Evolutionary conservation across 768 basidiomycete species (phyloP).

Genomic region (Lanmaoa pseudosensibilis): DNA sequence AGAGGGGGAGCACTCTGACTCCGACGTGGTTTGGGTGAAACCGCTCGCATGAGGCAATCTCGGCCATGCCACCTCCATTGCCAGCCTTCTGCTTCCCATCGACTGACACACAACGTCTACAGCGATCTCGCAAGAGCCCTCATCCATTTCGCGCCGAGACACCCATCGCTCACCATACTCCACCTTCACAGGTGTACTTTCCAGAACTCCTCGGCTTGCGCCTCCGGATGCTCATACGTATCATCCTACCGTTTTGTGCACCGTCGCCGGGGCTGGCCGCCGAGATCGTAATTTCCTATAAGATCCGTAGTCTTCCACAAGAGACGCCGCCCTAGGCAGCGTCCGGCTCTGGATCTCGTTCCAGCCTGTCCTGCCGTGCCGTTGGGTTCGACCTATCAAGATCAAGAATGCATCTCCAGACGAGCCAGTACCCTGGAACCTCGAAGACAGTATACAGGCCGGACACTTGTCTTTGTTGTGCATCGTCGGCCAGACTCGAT

Average conservation of each 20-base stretch:
- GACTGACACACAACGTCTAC: slow-evolving; percentile 58
- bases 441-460: slow-evolving; percentile 39
- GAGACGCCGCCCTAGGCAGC: slow-evolving; percentile 73
- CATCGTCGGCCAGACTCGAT: slow-evolving; percentile 54
- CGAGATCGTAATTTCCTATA: slow-evolving; percentile 69
- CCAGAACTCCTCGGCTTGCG: slow-evolving; percentile 79
- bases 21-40: slow-evolving; percentile 36
- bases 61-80: slow-evolving; percentile 43
- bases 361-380: slow-evolving; percentile 45
- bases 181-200: slow-evolving; percentile 67
- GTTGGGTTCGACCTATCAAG: background rate
- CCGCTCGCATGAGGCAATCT: slow-evolving; percentile 73
- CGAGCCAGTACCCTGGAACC: background rate
- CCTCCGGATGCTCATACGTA: slow-evolving; percentile 67
- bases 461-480: slow-evolving; percentile 62
- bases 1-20: slow-evolving; percentile 20
- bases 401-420: background rate
- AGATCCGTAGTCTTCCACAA: slow-evolving; percentile 65
- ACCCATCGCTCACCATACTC: background rate
- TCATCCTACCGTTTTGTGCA: slow-evolving; percentile 55
- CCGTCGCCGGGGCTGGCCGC: slow-evolving; percentile 9
- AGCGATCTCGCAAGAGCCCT: slow-evolving; percentile 64
- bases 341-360: slow-evolving; percentile 77
- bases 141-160: background rate
- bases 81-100: slow-evolving; percentile 17